Base-by-base conservation (phyloP, 1,139 yeast genomes). In the Debaryomyces fabryi region DNA sequence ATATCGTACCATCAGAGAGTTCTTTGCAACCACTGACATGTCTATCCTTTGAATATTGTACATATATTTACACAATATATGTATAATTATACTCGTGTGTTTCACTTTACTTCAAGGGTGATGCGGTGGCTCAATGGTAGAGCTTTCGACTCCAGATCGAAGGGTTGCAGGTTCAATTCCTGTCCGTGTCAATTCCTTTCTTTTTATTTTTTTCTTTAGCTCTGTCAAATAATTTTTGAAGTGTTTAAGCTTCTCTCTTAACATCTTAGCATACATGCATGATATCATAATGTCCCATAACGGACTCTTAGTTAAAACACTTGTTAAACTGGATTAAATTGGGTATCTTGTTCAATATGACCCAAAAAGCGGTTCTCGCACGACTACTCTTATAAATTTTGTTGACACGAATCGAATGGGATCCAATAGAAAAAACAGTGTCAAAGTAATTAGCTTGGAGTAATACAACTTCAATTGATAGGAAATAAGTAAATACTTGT, bases 61-160 rank as follows among this genome's bases (percentile, higher is more conserved):
- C n/a, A n/a, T n/a, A n/a, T n/a, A n/a, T n/a, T n/a, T n/a, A n/a
- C n/a, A n/a, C n/a, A n/a, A n/a, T n/a, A n/a, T n/a, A n/a, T n/a
- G n/a, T n/a, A n/a, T n/a, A n/a, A n/a, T n/a, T n/a, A n/a, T n/a
- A n/a, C n/a, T n/a, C n/a, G n/a, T n/a, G n/a, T n/a, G n/a, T n/a
- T n/a, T n/a, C n/a, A n/a, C n/a, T 21, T 21, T 4, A 3, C 25
- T 23, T 48, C 35, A 68, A 32, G 71, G 74, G 60, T 68, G 89
- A 83, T 83, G 90, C 88, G 86, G 88, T 85, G 89, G 90, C 90
- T 85, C 91, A 85, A 85, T 85, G 91, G 91, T 83, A 85, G 91
- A 85, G 90, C 89, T 83, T 84, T 84, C 84, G 91, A 85, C 85
- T 85, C 90, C 90, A 84, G 56, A 61, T 62, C 69, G 62, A 64